Evolutionary conservation across 2,329 filamentous ascomycete genomes (phyloP), one percentile per base, ranked within the genome.

Genomic region (Xylariaceae sp.): DNA sequence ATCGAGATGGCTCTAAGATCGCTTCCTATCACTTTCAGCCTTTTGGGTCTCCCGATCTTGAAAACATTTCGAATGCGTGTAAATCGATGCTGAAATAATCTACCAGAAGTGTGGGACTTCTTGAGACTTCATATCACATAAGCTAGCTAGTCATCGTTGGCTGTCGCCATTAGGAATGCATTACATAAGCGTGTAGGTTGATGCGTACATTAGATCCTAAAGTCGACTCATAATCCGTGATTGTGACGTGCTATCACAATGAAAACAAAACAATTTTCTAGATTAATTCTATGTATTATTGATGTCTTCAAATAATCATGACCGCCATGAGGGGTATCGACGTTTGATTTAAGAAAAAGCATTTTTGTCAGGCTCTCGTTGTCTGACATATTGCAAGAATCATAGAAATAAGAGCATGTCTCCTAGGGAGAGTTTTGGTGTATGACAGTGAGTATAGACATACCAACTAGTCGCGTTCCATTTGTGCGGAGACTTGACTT

Each of bases 221-320:
- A 13, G 11, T 36, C 49, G 21, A 8, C 18, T 43, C 6, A 27
- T 13, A 3, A 44, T 48, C 23, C 15, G 29, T 23, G 42, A 33
- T 27, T 40, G n/a, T 49, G 32, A 58, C 20, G 27, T 45, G n/a
- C n/a, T 27, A 52, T 55, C n/a, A 36, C 33, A 21, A 6, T 27
- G 23, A 26, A 20, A 23, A 32, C 11, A 7, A 52, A 40, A 20
- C 35, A 41, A 37, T 6, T 23, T 16, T 53, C 21, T 44, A 15
- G 7, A 50, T 46, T 50, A 41, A 51, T 47, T 44, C 33, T 23
- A 18, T 46, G 29, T 54, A 44, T 41, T 47, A n/a, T n/a, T 51
- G 39, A 45, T 43, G 40, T 10, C 35, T 24, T 32, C 11, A 27
- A 18, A 10, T 21, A 49, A 49, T 45, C 21, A 44, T 13, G 42